Evolutionary conservation across 352 stramenopile species (phyloP), one percentile per base, ranked within the genome.

Genomic region (Phytophthora foliorum): DNA sequence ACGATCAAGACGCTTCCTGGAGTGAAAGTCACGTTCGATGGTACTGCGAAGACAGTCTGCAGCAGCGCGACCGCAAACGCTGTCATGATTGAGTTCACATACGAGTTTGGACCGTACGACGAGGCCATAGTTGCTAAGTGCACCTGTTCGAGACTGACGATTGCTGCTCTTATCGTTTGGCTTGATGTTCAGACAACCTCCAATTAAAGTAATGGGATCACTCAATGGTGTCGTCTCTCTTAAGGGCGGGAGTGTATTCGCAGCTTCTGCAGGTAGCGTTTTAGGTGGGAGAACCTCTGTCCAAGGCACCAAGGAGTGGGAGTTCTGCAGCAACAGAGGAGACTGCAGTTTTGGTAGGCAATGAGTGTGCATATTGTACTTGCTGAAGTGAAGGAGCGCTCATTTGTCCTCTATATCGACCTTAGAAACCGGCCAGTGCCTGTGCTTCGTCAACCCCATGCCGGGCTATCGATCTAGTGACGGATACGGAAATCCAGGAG

Each of bases 271-370:
- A 11, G 80, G 87, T 6, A 73, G 53, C 1, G 59, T 77, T 8
- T 59, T 94, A n/a, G 78, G 69, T 17, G 73, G 72, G 6, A 59
- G 63, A 63, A 53, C 89, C 16, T 86, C 78, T 8, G 57, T 95
- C 7, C 77, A 74, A 64, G 92, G 93, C 16, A 97, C 85, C 1
- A 98, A 98, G 57, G 94, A 98, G 32, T 94, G 89, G 80, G 83
- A 80, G 10, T 60, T 86, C 21, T 98, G 94, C 75, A 95, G 89
- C 56, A 97, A 97, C 50, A 85, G 93, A 32, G 94, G 94, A 13
- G 69, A 88, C 24, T 98, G 94, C 59, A 89, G 97, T 46, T 74
- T 80, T 25, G 65, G 74, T 81, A 36, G n/a, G 55, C 44, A 10
- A 25, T 27, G 10, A 2, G 38, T 44, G 38, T 1, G 4, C 38